phyloP scores from a whole-genome alignment of 2,329 filamentous ascomycete genomes.

The Fusarium sp. region DNA sequence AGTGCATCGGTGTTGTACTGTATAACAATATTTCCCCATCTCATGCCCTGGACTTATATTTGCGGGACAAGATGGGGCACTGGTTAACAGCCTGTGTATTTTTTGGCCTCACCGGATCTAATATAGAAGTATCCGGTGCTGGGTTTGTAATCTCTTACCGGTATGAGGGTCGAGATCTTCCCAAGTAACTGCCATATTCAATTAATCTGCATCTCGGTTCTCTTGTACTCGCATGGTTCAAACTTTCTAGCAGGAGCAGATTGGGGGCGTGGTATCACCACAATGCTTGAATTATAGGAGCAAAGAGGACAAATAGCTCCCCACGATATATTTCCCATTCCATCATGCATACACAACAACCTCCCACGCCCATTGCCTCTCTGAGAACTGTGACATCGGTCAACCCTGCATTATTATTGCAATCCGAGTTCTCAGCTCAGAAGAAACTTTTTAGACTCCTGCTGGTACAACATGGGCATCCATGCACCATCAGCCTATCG shows the following conservation, averaged over 20 bases:
- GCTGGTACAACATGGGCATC: neutral
- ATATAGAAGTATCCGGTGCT: neutral
- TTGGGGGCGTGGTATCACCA: conserved; percentile 10
- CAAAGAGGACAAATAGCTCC: neutral
- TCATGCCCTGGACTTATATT: neutral
- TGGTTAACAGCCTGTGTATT: neutral
- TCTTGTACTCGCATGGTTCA: neutral
- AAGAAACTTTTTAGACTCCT: conserved; percentile 14
- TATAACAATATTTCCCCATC: conserved; percentile 10
- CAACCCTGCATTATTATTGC: neutral
- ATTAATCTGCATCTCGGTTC: conserved; percentile 3
- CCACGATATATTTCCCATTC: neutral
- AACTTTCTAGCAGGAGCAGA: neutral
- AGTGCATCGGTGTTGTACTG: neutral
- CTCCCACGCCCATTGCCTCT: conserved; percentile 12
- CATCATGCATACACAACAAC: neutral
- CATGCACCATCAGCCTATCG: neutral
- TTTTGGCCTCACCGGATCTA: neutral
- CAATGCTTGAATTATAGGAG: neutral
- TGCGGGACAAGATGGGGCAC: conserved; percentile 25
- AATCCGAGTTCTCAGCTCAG: conserved; percentile 14
- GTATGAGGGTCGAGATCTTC: conserved; percentile 5
- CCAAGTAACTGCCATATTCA: neutral
- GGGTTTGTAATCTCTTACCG: neutral
- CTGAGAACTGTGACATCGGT: neutral